These are phyloP conservation scores for Arthrinium phaeospermum DNA, from an alignment of 2,329 filamentous ascomycete genomes.

Conservation along the genomic window DNA sequence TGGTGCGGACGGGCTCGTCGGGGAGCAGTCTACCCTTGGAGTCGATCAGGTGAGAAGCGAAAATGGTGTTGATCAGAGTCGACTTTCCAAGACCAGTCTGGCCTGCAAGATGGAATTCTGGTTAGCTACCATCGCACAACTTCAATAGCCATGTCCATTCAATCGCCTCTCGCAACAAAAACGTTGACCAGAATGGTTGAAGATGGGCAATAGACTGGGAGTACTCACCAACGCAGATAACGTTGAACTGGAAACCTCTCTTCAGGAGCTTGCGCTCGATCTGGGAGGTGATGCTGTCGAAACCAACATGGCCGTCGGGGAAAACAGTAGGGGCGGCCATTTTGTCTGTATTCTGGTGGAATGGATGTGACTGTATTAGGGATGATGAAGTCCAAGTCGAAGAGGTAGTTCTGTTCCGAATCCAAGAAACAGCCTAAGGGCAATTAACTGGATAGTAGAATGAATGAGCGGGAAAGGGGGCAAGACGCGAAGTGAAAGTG, in stretches of 20 bases:
- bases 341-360: conserved; percentile 41
- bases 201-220: conserved; percentile 19
- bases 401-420: conserved; percentile 40
- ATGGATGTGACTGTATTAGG: conserved; percentile 15
- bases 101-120: conserved; percentile 60
- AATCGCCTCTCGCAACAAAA: conserved; percentile 20
- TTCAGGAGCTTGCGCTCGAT: conserved; percentile 99
- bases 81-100: conserved; percentile 99
- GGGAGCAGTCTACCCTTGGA: conserved; percentile 94
- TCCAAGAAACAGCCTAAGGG: conserved; percentile 45
- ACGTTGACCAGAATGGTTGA: conserved; percentile 19
- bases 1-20: conserved; percentile 91
- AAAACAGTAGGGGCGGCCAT: conserved; percentile 77
- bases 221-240: conserved; percentile 95
- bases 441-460: conserved; percentile 34
- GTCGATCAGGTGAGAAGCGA: conserved; percentile 98
- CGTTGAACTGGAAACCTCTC: conserved; percentile 99
- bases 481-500: conserved; percentile 23
- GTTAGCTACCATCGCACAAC: conserved; percentile 35
- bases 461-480: conserved; percentile 34
- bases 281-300: conserved; percentile 99
- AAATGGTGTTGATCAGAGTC: conserved; percentile 99
- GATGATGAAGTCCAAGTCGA: conserved; percentile 35
- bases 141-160: conserved; percentile 13
- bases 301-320: conserved; percentile 98